Evolutionary conservation across 2,329 filamentous ascomycete genomes (phyloP).

Genomic region (Alternaria arbusti): DNA sequence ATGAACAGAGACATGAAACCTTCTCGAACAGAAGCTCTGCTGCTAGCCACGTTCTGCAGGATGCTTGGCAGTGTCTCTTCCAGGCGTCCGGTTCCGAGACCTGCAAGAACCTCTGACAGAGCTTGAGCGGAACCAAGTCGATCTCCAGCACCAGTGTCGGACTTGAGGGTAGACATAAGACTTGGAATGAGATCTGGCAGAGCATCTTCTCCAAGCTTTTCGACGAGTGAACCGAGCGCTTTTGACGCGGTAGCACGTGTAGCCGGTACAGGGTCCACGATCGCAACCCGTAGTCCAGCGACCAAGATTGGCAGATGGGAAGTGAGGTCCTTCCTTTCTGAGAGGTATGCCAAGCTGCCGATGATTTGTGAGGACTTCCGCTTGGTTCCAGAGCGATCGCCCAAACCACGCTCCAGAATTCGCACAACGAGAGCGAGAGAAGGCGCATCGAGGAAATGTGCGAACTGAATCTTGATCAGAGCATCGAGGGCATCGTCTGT

Average conservation of each 20-base stretch:
- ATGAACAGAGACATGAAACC: slow-evolving; percentile 99
- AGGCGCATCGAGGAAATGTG: slow-evolving; percentile 97
- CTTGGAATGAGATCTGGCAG: slow-evolving; percentile 96
- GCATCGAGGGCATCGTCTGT: slow-evolving; percentile 93
- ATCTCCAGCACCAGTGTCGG: slow-evolving; percentile 94
- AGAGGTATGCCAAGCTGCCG: slow-evolving; percentile 94
- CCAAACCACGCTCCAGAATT: slow-evolving; percentile 90
- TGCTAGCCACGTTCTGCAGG: slow-evolving; percentile 91
- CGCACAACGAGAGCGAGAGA: slow-evolving; percentile 93
- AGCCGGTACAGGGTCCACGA: slow-evolving; percentile 94
- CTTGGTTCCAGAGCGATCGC: slow-evolving; percentile 92
- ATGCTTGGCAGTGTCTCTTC: slow-evolving; percentile 97
- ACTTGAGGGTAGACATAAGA: slow-evolving; percentile 96
- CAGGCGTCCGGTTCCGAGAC: slow-evolving; percentile 86
- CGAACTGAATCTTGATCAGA: slow-evolving; percentile 96
- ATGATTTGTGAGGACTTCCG: slow-evolving; percentile 97
- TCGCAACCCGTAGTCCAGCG: slow-evolving; percentile 83
- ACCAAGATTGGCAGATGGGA: slow-evolving; percentile 91
- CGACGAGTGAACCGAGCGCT: slow-evolving; percentile 92
- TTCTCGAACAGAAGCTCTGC: slow-evolving; percentile 88
- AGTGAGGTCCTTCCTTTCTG: slow-evolving; percentile 91
- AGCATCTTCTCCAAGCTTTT: slow-evolving; percentile 96
- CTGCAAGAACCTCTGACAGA: slow-evolving; percentile 93
- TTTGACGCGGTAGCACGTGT: slow-evolving; percentile 96
- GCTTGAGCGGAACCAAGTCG: slow-evolving; percentile 95